These are phyloP conservation scores for Begonia loranthoides DNA, from an alignment of 306 rosid species.

Conservation along the genomic window DNA sequence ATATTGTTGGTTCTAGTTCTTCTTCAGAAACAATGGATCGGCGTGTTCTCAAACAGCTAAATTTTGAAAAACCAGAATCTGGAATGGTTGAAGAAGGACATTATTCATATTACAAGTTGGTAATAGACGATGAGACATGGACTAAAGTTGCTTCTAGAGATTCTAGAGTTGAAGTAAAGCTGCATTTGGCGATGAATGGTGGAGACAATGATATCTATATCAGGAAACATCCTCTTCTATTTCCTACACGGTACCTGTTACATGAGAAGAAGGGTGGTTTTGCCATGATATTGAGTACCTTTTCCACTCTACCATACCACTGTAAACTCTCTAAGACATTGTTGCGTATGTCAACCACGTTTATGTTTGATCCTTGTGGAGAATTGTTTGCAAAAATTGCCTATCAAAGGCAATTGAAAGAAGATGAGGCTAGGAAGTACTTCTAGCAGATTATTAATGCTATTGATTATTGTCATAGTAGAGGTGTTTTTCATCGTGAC, in stretches of 20 bases:
- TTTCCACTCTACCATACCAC: no score
- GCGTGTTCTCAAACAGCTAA: conserved; percentile 46
- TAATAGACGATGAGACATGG: conserved; percentile 49
- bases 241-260: conserved; percentile 88
- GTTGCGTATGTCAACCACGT: no score
- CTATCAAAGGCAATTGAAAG: conserved; percentile 44
- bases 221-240: conserved; percentile 82
- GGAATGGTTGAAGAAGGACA: conserved; percentile 64
- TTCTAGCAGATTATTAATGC: conserved; percentile 86
- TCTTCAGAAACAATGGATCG: conserved; percentile 37
- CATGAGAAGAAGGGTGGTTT: conserved; percentile 94
- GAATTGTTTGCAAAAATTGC: conserved; percentile 74
- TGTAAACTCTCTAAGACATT: no score
- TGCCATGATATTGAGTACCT: conserved; percentile 93
- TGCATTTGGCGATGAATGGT: conserved; percentile 45
- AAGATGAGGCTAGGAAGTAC: conserved; percentile 45
- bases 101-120: conserved; percentile 75
- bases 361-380: conserved; percentile 67
- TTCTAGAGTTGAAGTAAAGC: conserved; percentile 51
- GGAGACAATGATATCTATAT: conserved; percentile 90
- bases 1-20: conserved; percentile 55
- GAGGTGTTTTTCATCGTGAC: no score
- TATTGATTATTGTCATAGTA: conserved; percentile 71
- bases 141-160: conserved; percentile 39
- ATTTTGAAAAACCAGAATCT: conserved; percentile 32